Evolutionary conservation across 2,329 filamentous ascomycete species (phyloP).

Genomic region (Metarhizium sp.): DNA sequence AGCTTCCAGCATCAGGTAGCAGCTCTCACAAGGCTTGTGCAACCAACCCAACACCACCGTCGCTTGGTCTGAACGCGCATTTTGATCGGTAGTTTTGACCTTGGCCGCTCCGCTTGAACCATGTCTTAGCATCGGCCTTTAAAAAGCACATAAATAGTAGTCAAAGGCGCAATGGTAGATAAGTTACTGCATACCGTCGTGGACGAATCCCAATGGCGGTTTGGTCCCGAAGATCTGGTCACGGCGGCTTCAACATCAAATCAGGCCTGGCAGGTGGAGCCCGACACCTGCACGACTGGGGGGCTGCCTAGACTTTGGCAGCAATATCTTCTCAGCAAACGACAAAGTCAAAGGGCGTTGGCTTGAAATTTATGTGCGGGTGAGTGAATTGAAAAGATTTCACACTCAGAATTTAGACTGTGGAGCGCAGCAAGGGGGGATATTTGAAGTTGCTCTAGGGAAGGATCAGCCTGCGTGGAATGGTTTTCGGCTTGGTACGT

Average conservation of each 20-base stretch:
- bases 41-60: too few species aligned
- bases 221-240: constrained; percentile 23
- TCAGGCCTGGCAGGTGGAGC: constrained; percentile 9
- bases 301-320: neutral
- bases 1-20: too few species aligned
- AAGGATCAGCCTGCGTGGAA: too few species aligned
- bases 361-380: neutral
- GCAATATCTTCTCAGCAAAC: neutral
- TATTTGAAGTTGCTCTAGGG: too few species aligned
- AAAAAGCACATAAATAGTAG: neutral
- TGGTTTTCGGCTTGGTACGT: too few species aligned
- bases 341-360: neutral
- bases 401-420: too few species aligned
- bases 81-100: too few species aligned
- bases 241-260: constrained; percentile 23
- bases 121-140: too few species aligned
- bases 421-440: too few species aligned
- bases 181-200: neutral
- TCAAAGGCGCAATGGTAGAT: neutral
- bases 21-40: too few species aligned
- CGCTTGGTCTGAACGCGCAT: too few species aligned
- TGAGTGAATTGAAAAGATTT: neutral
- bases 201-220: constrained; percentile 8
- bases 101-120: too few species aligned
- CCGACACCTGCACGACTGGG: neutral